phyloP scores from a whole-genome alignment of 176 grass and related monocot genomes.

The Typha latifolia region DNA sequence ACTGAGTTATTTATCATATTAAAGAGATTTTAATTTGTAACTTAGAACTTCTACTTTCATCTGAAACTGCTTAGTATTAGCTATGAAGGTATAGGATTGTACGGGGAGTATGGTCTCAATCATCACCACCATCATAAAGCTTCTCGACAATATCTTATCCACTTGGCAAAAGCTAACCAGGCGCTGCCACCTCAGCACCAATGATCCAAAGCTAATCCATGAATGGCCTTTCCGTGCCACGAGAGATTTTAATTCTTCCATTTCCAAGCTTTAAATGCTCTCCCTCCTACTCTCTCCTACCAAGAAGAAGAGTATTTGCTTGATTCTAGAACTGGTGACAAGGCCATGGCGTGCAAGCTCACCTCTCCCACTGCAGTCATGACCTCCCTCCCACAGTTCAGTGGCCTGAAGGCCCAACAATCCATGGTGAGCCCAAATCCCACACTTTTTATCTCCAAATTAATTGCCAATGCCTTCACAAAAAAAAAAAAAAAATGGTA shows the following conservation, averaged over 20 bases:
- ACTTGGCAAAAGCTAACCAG: conserved; percentile 39
- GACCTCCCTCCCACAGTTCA: conserved; percentile 49
- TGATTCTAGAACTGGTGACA: background rate
- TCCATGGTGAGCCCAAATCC: conserved; percentile 28
- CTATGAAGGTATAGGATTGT: too few relatives aligned
- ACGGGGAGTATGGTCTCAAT: too few relatives aligned
- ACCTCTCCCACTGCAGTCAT: conserved; percentile 39
- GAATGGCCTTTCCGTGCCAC: conserved; percentile 37
- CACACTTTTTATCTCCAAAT: background rate
- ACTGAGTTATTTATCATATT: too few relatives aligned
- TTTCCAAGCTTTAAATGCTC: conserved; percentile 33
- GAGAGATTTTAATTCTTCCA: conserved; percentile 14
- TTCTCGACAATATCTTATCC: conserved; percentile 40
- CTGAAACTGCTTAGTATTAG: too few relatives aligned
- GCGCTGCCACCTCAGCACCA: conserved; percentile 43
- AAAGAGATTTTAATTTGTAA: too few relatives aligned
- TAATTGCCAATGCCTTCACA: background rate
- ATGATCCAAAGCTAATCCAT: conserved; percentile 59
- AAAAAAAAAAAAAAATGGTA: background rate
- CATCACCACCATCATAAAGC: background rate
- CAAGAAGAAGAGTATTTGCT: background rate
- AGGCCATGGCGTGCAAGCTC: conserved; percentile 67
- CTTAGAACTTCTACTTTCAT: too few relatives aligned
- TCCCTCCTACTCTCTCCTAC: background rate
- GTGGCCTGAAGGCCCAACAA: conserved; percentile 35